These are phyloP conservation scores for Alternaria conjuncta DNA, from an alignment of 2,329 filamentous ascomycete genomes.

Conservation along the genomic window DNA sequence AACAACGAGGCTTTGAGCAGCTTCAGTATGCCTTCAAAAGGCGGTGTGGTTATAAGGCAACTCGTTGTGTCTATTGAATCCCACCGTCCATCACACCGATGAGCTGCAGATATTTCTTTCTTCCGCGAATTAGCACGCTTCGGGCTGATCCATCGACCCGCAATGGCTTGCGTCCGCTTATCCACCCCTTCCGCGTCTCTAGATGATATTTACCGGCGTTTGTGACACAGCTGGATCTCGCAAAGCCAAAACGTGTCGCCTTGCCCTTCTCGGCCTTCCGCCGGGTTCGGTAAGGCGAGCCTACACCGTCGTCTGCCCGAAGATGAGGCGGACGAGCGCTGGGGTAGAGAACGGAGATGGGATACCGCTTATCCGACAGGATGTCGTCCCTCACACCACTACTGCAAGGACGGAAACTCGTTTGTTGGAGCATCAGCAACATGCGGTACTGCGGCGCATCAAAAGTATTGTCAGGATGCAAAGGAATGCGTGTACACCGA, in stretches of 20 bases:
- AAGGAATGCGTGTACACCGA: constrained; percentile 23
- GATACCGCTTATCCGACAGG: constrained; percentile 25
- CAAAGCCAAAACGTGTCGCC: constrained; percentile 5
- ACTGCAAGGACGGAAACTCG: constrained; percentile 34
- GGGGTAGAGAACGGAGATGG: constrained; percentile 18
- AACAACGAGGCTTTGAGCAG: neutral
- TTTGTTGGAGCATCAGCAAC: constrained; percentile 19
- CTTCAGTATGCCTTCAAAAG: constrained; percentile 1
- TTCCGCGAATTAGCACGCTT: constrained; percentile 22
- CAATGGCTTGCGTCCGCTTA: constrained; percentile 25
- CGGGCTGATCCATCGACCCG: constrained; percentile 17
- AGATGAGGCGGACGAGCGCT: constrained; percentile 25
- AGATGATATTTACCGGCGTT: constrained; percentile 16
- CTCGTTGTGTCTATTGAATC: constrained; percentile 3
- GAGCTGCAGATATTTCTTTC: constrained; percentile 11
- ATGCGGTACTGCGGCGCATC: constrained; percentile 29
- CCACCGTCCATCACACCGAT: constrained; percentile 26
- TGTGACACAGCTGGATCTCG: constrained; percentile 10
- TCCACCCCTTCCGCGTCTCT: constrained; percentile 16
- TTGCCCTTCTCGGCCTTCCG: neutral
- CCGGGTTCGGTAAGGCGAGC: neutral
- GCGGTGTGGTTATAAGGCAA: constrained; percentile 21
- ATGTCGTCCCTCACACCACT: constrained; percentile 22
- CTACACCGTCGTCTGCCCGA: constrained; percentile 3
- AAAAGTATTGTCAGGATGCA: constrained; percentile 23